phyloP scores from a whole-genome alignment of 2,329 filamentous ascomycete species.

The Alternaria viburni region DNA sequence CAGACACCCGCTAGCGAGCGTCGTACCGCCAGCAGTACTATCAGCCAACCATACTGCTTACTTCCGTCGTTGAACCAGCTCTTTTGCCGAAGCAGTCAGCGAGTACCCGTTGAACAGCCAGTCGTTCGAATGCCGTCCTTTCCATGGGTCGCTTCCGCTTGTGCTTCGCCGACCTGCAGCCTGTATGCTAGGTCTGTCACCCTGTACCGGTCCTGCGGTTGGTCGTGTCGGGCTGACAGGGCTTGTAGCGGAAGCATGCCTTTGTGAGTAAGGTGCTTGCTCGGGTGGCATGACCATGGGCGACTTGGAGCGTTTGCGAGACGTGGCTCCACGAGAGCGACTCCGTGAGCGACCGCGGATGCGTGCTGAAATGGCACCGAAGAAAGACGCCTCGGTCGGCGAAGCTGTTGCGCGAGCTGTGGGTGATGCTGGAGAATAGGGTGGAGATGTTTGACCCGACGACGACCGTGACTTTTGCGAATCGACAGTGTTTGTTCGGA shows the following conservation, averaged over 20 bases:
- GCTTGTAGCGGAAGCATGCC: constrained; percentile 12
- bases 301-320: constrained; percentile 40
- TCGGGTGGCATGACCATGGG: constrained; percentile 40
- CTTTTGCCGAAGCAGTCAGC: constrained; percentile 45
- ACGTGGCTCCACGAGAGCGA: constrained; percentile 30
- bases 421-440: constrained; percentile 26
- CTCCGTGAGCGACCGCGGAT: constrained; percentile 45
- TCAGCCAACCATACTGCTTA: constrained; percentile 12
- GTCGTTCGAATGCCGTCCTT: constrained; percentile 47
- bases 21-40: constrained; percentile 26
- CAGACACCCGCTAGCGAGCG: constrained; percentile 28
- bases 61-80: constrained; percentile 34
- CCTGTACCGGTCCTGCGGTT: constrained; percentile 20
- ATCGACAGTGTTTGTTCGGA: constrained; percentile 37
- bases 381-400: constrained; percentile 43
- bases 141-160: constrained; percentile 44
- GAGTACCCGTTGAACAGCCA: constrained; percentile 50
- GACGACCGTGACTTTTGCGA: constrained; percentile 36
- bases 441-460: constrained; percentile 32
- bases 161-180: constrained; percentile 33
- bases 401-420: constrained; percentile 27
- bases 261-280: constrained; percentile 15
- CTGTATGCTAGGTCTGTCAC: constrained; percentile 31
- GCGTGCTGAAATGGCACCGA: constrained; percentile 43
- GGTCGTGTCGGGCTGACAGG: constrained; percentile 14